Conservation (phyloP, 2,329 filamentous ascomycete genomes). For the Epichloe aotearoae region DNA sequence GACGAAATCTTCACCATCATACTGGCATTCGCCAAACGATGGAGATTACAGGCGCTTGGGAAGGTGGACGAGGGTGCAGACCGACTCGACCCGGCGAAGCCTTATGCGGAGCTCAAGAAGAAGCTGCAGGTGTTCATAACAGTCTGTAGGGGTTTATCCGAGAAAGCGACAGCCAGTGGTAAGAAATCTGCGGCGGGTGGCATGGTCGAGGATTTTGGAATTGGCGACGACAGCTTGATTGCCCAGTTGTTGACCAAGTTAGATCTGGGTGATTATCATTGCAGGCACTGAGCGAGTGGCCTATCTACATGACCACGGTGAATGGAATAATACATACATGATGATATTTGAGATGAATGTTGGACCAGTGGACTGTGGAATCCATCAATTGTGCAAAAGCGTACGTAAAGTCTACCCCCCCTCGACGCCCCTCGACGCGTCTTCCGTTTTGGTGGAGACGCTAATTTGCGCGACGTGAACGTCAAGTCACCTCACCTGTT, state of each 20-base stretch:
- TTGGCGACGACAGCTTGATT: slow-evolving; percentile 44
- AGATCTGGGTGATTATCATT: slow-evolving; percentile 59
- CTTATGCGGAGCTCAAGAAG: slow-evolving; percentile 56
- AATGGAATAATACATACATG: not conserved
- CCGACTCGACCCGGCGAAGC: slow-evolving; percentile 17
- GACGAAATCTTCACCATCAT: slow-evolving; percentile 65
- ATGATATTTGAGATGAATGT: too few species aligned
- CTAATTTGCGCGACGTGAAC: not conserved
- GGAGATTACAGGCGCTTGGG: slow-evolving; percentile 25
- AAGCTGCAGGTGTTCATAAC: slow-evolving; percentile 63
- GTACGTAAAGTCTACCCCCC: not conserved
- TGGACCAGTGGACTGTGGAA: too few species aligned
- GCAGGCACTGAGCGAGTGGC: slow-evolving; percentile 10
- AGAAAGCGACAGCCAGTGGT: slow-evolving; percentile 37
- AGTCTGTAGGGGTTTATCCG: slow-evolving; percentile 54
- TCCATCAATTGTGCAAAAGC: too few species aligned
- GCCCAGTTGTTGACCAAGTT: slow-evolving; percentile 54
- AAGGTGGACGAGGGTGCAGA: slow-evolving; percentile 9
- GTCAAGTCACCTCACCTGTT: too few species aligned
- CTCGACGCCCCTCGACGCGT: too few species aligned
- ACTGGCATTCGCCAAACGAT: slow-evolving; percentile 52
- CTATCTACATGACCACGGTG: not conserved
- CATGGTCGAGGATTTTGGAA: slow-evolving; percentile 18
- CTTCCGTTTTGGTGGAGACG: not conserved
- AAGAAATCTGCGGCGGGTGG: slow-evolving; percentile 3